phyloP scores from a whole-genome alignment of 805 yeast genomes.

The Barnettozyma californica region DNA sequence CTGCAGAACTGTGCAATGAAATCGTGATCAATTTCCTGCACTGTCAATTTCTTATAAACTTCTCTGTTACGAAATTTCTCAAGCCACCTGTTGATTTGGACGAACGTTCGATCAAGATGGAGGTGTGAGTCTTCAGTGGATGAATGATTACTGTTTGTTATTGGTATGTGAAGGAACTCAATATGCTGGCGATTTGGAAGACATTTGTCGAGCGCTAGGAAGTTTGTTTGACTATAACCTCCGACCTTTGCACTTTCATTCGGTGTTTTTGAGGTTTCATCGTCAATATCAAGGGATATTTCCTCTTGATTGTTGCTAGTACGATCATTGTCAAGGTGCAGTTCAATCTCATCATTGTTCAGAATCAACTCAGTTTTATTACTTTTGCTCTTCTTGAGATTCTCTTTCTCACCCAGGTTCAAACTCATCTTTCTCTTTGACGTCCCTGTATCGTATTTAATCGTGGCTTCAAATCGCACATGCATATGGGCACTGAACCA shows the following conservation, averaged over 20 bases:
- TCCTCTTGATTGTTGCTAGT: constrained; percentile 18
- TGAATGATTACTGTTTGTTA: constrained; percentile 20
- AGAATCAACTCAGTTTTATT: constrained; percentile 26
- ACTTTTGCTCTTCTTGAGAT: constrained; percentile 11
- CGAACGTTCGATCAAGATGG: constrained; percentile 18
- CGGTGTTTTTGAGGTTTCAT: constrained; percentile 22
- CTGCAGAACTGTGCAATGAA: constrained; percentile 14
- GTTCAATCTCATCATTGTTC: constrained; percentile 5
- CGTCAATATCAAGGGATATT: constrained; percentile 26
- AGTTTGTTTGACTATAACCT: constrained; percentile 35
- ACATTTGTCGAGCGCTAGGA: constrained; percentile 84
- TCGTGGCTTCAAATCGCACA: constrained; percentile 58
- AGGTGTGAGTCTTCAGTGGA: constrained; percentile 5
- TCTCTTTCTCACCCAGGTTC: constrained; percentile 5
- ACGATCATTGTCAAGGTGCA: constrained; percentile 1
- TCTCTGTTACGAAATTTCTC: constrained; percentile 11
- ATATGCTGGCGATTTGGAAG: constrained; percentile 57
- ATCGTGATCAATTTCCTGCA: constrained; percentile 9
- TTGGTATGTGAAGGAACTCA: constrained; percentile 43
- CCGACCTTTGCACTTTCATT: constrained; percentile 2
- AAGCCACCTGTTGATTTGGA: constrained; percentile 20
- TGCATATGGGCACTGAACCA: constrained; percentile 95
- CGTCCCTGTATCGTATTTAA: constrained; percentile 31
- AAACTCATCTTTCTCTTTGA: constrained; percentile 12
- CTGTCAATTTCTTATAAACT: constrained; percentile 9